Evolutionary conservation across 257 asterid species (phyloP).

Genomic region (Marsdenia floribunda): DNA sequence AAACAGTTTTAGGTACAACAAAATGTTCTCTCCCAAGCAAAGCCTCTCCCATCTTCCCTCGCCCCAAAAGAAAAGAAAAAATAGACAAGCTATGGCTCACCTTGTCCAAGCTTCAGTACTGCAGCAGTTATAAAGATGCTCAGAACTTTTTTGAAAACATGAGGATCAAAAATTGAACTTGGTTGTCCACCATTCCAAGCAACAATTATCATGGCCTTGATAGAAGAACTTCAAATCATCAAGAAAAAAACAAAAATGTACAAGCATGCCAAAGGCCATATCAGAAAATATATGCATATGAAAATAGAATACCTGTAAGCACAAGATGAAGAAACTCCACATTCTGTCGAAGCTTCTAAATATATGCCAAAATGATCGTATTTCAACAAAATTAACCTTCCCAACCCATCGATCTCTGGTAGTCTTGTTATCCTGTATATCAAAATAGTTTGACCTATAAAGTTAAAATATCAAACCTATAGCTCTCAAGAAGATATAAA

Average conservation of each 20-base stretch:
- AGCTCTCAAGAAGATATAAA: background rate
- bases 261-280: constrained; percentile 10
- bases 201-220: constrained; percentile 92
- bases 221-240: constrained; percentile 23
- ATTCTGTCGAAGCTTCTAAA: constrained; percentile 96
- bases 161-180: constrained; percentile 48
- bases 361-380: constrained; percentile 92
- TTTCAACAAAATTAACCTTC: constrained; percentile 96
- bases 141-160: constrained; percentile 79
- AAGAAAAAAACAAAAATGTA: constrained; percentile 19
- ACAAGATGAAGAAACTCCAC: constrained; percentile 98
- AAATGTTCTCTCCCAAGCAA: background rate
- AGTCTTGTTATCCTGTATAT: constrained; percentile 54
- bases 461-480: constrained; percentile 8
- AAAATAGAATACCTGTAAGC: constrained; percentile 71
- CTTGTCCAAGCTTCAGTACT: constrained; percentile 93
- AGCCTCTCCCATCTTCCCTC: background rate
- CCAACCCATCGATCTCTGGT: constrained; percentile 86
- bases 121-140: constrained; percentile 98
- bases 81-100: constrained; percentile 24
- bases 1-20: background rate
- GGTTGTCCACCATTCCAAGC: constrained; percentile 94
- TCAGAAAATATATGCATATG: constrained; percentile 10
- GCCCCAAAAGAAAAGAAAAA: background rate
- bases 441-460: constrained; percentile 16